These are phyloP conservation scores for Debaryomyces fabryi DNA, from an alignment of 1,139 yeast species.

Conservation along the genomic window DNA sequence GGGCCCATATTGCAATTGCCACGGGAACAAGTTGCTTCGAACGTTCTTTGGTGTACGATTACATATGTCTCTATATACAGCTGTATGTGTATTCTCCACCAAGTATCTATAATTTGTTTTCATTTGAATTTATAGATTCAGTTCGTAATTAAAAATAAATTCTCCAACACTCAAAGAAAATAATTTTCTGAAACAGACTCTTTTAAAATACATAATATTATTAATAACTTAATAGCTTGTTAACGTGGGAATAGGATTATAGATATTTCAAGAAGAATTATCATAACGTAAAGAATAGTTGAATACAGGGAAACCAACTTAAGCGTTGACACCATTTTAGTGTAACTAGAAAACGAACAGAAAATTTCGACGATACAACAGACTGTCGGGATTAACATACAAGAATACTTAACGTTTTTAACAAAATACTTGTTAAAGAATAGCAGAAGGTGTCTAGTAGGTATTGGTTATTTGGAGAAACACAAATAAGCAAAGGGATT, in stretches of 20 bases:
- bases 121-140: not conserved
- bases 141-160: slow-evolving; percentile 2
- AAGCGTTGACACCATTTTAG: not conserved
- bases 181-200: slow-evolving; percentile 6
- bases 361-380: not conserved
- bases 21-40: not conserved
- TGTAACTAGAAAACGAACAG: not conserved
- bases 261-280: not conserved
- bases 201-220: not conserved
- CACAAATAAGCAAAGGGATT: not conserved
- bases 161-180: slow-evolving; percentile 4
- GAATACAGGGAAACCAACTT: not conserved
- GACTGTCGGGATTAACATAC: not conserved
- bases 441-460: not conserved
- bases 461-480: not conserved
- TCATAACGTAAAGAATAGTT: not conserved
- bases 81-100: not conserved
- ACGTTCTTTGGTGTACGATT: not conserved
- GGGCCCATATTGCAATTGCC: not conserved
- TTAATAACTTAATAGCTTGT: not conserved
- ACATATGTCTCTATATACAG: not conserved
- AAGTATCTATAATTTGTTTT: not conserved
- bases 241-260: not conserved
- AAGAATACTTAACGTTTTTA: not conserved
- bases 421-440: not conserved